A percentile compares a stretch with the other conserved stretches of the same genome.
phyloP scores from a whole-genome alignment of 2,329 filamentous ascomycete species.

The Magnaporthiopsis rhizophila region DNA sequence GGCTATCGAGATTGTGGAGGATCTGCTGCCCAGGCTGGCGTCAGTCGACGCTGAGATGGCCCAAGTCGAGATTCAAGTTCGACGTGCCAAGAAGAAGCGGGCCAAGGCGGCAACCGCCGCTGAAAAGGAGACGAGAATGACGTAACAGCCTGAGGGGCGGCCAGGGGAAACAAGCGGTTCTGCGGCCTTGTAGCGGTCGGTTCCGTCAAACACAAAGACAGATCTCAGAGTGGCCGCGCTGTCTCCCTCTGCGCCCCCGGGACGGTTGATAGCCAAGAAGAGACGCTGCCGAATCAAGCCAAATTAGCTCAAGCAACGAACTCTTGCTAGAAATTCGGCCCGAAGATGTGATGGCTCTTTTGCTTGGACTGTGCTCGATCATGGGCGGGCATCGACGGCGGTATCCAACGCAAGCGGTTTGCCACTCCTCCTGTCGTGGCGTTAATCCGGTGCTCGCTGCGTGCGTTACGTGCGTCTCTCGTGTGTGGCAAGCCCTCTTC shows the following conservation, averaged over 20 bases:
- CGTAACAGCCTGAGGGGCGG: not conserved
- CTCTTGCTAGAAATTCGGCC: not conserved
- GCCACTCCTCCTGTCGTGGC: not conserved
- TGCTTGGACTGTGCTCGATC: not conserved
- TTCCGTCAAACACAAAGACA: not conserved
- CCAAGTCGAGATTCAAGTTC: conserved; percentile 60
- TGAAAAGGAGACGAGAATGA: not conserved
- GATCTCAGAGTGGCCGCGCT: not conserved
- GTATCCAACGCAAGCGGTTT: not conserved
- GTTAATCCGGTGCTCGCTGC: too few relatives aligned
- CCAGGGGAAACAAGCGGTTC: not conserved
- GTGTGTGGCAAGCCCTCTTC: too few relatives aligned
- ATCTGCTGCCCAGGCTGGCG: conserved; percentile 48
- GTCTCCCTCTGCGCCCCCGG: not conserved
- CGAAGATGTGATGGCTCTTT: not conserved
- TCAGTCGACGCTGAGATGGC: conserved; percentile 54
- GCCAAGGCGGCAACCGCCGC: conserved; percentile 30
- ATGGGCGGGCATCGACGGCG: too few relatives aligned
- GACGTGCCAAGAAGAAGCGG: conserved; percentile 49
- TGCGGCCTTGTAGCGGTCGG: not conserved
- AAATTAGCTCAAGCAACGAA: not conserved
- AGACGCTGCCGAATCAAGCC: not conserved
- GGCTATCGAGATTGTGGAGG: conserved; percentile 48
- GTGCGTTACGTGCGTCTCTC: too few relatives aligned
- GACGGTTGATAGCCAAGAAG: not conserved